A percentile compares a stretch with the other conserved stretches of the same genome.
These are phyloP conservation scores for Tricharina praecox DNA, from an alignment of 495 filamentous ascomycete genomes.

Conservation along the genomic window DNA sequence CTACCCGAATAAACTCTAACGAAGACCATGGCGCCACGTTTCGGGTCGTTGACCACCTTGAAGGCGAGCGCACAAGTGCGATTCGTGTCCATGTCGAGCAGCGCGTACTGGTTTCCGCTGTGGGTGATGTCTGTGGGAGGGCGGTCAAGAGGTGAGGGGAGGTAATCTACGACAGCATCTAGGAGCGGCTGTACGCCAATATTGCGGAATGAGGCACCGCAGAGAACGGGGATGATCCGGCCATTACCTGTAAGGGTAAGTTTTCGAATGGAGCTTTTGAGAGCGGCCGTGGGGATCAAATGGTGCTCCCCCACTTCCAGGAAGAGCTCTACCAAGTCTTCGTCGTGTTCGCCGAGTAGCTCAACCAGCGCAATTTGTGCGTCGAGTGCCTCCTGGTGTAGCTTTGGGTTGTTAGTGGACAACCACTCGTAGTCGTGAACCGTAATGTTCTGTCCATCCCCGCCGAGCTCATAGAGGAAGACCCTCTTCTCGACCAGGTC, in stretches of 20 bases:
- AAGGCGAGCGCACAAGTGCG: conserved; percentile 64
- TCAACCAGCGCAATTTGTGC: conserved; percentile 71
- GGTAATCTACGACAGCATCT: conserved; percentile 68
- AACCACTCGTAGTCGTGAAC: conserved; percentile 26
- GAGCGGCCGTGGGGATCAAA: conserved; percentile 43
- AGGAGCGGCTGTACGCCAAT: conserved; percentile 87
- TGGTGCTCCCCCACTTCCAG: conserved; percentile 56
- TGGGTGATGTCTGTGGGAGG: conserved; percentile 62
- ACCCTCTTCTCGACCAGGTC: conserved; percentile 50
- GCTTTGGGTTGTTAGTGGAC: conserved; percentile 26
- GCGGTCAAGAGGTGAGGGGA: conserved; percentile 67
- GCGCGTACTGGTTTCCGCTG: conserved; percentile 34
- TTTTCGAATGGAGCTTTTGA: conserved; percentile 57
- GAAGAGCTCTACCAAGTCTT: conserved; percentile 66
- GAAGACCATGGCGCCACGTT: conserved; percentile 77
- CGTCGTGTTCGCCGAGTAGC: conserved; percentile 71
- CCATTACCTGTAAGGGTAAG: conserved; percentile 45
- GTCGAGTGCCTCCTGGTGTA: conserved; percentile 53
- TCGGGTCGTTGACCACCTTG: conserved; percentile 83
- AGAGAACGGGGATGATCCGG: conserved; percentile 69
- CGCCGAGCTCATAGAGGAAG: conserved; percentile 39
- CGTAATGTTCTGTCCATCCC: conserved; percentile 45
- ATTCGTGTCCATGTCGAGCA: conserved; percentile 41
- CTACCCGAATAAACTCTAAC: conserved; percentile 80
- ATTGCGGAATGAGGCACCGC: conserved; percentile 82